Evolutionary conservation across 2,329 filamentous ascomycete species (phyloP).

Genomic region (Xylariaceae sp.): DNA sequence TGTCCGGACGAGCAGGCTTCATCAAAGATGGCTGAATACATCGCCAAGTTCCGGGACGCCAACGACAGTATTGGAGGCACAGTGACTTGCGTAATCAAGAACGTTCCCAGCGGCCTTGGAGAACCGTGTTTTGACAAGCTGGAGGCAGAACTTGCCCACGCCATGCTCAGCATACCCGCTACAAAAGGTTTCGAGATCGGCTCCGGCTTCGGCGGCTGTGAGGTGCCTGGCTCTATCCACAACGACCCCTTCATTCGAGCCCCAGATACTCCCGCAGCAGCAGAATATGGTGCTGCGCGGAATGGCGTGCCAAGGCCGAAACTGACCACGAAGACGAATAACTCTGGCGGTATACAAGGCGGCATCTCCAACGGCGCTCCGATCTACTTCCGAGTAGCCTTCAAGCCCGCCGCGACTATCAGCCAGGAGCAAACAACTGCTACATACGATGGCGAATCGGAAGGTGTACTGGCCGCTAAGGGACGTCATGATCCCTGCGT

Average conservation of each 20-base stretch:
- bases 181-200: constrained; percentile 97
- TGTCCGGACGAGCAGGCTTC: constrained; percentile 75
- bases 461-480: constrained; percentile 86
- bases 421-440: constrained; percentile 85
- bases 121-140: constrained; percentile 97
- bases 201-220: constrained; percentile 86
- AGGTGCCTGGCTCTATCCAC: constrained; percentile 86
- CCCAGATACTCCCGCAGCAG: constrained; percentile 65
- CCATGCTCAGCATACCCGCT: constrained; percentile 93
- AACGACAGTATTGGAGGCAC: constrained; percentile 93
- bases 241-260: constrained; percentile 84
- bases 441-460: constrained; percentile 72
- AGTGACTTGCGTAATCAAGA: constrained; percentile 91
- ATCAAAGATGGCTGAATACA: constrained; percentile 77
- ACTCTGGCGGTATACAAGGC: constrained; percentile 92
- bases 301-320: constrained; percentile 60
- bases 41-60: constrained; percentile 78
- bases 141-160: constrained; percentile 88
- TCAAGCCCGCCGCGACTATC: constrained; percentile 96
- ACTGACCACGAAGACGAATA: constrained; percentile 89
- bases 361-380: constrained; percentile 92
- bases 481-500: constrained; percentile 95
- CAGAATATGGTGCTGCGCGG: constrained; percentile 50
- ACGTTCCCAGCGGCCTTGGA: constrained; percentile 83
- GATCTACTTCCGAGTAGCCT: constrained; percentile 93